phyloP scores from a whole-genome alignment of 495 filamentous ascomycete genomes.

The Penicillium crystallinum region DNA sequence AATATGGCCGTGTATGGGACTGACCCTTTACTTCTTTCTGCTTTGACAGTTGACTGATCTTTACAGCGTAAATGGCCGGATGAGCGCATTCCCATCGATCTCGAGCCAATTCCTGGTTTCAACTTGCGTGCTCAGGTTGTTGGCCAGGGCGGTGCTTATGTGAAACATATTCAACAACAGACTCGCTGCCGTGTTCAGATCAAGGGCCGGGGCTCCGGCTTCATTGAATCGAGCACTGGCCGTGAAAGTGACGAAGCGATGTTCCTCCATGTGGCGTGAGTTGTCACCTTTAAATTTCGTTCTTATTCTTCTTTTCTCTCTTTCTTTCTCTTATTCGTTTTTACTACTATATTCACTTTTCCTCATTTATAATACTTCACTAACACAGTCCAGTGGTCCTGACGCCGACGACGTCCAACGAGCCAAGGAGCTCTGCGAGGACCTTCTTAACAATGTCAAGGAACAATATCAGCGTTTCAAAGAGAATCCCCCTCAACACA shows the following conservation, averaged over 20 bases:
- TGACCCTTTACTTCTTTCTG: not conserved
- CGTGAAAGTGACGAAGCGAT: constrained; percentile 90
- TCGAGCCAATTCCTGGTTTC: constrained; percentile 92
- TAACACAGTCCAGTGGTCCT: constrained; percentile 62
- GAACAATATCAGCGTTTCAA: constrained; percentile 88
- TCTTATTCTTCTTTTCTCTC: too few species aligned
- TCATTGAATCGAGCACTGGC: constrained; percentile 76
- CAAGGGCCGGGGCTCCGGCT: constrained; percentile 95
- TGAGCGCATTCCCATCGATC: constrained; percentile 81
- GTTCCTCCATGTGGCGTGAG: constrained; percentile 89
- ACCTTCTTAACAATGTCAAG: constrained; percentile 76
- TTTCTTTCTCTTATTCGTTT: not conserved
- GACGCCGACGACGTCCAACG: constrained; percentile 79
- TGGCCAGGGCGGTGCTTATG: constrained; percentile 85
- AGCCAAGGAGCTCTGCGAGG: constrained; percentile 83
- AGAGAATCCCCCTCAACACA: constrained; percentile 68
- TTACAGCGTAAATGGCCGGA: constrained; percentile 96
- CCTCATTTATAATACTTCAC: not conserved
- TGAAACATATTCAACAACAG: constrained; percentile 95
- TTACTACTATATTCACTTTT: not conserved
- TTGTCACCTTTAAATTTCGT: not conserved
- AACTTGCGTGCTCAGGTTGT: constrained; percentile 94
- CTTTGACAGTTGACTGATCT: constrained; percentile 16
- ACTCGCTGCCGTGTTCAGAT: constrained; percentile 95
- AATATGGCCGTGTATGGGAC: constrained; percentile 76